Evolutionary conservation across 441 rosid species (phyloP).

Genomic region (Populus trichocarpa): DNA sequence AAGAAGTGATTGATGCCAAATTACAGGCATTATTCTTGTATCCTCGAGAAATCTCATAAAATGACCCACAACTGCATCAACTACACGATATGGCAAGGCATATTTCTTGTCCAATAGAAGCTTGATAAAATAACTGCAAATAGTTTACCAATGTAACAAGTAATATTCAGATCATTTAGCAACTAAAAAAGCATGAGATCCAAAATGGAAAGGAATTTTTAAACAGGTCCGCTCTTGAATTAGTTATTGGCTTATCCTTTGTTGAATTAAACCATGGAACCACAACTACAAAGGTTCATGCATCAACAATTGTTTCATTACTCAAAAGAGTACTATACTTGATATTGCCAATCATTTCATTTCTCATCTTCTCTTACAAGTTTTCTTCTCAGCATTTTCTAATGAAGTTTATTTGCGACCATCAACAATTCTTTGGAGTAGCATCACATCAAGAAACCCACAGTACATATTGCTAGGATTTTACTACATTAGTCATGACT

Average conservation of each 20-base stretch:
- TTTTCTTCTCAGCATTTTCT: background rate
- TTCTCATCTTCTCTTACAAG: background rate
- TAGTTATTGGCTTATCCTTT: background rate
- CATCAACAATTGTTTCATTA: background rate
- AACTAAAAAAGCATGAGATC: background rate
- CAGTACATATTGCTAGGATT: background rate
- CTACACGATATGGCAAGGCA: constrained; percentile 74
- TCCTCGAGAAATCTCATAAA: constrained; percentile 76
- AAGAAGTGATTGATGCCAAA: constrained; percentile 93
- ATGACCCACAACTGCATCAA: constrained; percentile 74
- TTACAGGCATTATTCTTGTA: constrained; percentile 82
- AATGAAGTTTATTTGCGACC: background rate
- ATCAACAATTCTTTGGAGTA: background rate
- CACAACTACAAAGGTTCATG: background rate
- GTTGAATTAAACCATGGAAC: background rate
- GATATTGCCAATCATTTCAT: background rate
- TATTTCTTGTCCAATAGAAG: constrained; percentile 88
- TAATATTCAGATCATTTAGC: background rate
- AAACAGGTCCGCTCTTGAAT: background rate
- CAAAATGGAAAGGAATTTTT: background rate
- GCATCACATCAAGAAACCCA: background rate
- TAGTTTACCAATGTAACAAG: background rate
- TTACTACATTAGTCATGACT: background rate
- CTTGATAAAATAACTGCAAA: constrained; percentile 84
- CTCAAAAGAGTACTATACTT: background rate